Evolutionary conservation across 1,284 basidiomycete genomes (phyloP).

Genomic region (Marasmius oreades): DNA sequence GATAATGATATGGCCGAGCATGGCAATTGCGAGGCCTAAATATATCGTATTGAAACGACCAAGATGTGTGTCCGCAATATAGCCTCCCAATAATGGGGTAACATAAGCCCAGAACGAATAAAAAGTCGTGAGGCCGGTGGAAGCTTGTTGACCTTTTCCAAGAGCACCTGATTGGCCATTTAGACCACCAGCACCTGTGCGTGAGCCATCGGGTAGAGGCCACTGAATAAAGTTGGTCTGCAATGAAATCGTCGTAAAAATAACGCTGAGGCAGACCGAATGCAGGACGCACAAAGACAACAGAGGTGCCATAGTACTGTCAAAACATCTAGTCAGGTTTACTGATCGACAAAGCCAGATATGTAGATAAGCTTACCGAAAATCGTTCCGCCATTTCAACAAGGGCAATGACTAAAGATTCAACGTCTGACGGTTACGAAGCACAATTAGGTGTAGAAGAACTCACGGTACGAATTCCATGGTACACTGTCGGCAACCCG

Average conservation of each 20-base stretch:
- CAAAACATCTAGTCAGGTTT: slow-evolving; percentile 11
- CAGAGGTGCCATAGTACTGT: slow-evolving; percentile 34
- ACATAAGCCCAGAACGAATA: slow-evolving; percentile 49
- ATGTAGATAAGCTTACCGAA: slow-evolving; percentile 41
- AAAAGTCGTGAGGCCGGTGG: slow-evolving; percentile 68
- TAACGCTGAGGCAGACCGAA: neutral
- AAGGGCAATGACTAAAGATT: slow-evolving; percentile 57
- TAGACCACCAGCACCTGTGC: slow-evolving; percentile 59
- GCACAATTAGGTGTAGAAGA: slow-evolving; percentile 15
- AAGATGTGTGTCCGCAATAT: slow-evolving; percentile 60
- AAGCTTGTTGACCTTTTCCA: slow-evolving; percentile 58
- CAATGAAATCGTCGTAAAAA: neutral
- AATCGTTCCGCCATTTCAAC: slow-evolving; percentile 77
- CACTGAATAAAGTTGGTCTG: slow-evolving; percentile 75
- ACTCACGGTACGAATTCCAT: slow-evolving; percentile 63
- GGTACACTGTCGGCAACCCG: slow-evolving; percentile 62
- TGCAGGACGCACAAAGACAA: slow-evolving; percentile 9
- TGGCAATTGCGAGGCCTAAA: slow-evolving; percentile 40
- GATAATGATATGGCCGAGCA: slow-evolving; percentile 57
- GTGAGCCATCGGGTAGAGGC: slow-evolving; percentile 61
- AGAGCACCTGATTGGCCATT: slow-evolving; percentile 69
- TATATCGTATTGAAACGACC: slow-evolving; percentile 65
- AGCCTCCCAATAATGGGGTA: neutral
- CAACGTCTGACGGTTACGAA: slow-evolving; percentile 5
- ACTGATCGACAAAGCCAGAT: neutral